Conservation (phyloP, 129 eudicot species). For the Saposhnikovia divaricata region DNA sequence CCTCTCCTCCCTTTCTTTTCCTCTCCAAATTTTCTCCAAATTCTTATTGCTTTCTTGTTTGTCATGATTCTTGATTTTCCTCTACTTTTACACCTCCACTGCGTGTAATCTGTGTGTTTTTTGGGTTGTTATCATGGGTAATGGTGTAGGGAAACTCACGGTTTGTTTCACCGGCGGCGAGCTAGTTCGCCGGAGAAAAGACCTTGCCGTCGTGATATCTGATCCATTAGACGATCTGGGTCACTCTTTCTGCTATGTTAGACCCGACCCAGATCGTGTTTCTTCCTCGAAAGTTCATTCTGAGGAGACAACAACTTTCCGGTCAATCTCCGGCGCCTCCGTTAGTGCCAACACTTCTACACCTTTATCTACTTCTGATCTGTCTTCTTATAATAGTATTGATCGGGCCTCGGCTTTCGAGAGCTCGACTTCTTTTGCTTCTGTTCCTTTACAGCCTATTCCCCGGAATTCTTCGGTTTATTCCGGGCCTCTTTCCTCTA, state of each 20-base stretch:
- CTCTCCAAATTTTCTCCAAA: constrained; percentile 23
- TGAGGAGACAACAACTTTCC: constrained; percentile 68
- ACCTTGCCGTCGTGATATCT: constrained; percentile 39
- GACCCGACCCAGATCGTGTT: constrained; percentile 55
- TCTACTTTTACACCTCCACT: neutral
- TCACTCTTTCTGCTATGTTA: constrained; percentile 85
- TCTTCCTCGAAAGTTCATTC: constrained; percentile 72
- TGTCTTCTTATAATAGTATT: constrained; percentile 33
- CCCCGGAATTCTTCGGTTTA: constrained; percentile 42
- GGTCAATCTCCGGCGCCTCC: constrained; percentile 92
- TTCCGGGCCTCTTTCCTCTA: constrained; percentile 51
- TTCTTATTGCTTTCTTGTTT: neutral
- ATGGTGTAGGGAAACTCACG: constrained; percentile 64
- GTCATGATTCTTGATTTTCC: neutral
- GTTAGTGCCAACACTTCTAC: constrained; percentile 95
- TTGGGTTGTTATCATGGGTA: constrained; percentile 47
- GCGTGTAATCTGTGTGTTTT: neutral
- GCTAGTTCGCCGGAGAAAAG: constrained; percentile 40
- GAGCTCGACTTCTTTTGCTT: constrained; percentile 78
- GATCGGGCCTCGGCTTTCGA: constrained; percentile 77
- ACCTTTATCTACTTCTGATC: constrained; percentile 79
- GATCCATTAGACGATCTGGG: constrained; percentile 84
- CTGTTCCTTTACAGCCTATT: constrained; percentile 70
- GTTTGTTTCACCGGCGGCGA: constrained; percentile 73
- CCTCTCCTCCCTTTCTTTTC: constrained; percentile 25